Evolutionary conservation across 768 basidiomycete species (phyloP).

Genomic region (Leccinum olivaceopallidum): DNA sequence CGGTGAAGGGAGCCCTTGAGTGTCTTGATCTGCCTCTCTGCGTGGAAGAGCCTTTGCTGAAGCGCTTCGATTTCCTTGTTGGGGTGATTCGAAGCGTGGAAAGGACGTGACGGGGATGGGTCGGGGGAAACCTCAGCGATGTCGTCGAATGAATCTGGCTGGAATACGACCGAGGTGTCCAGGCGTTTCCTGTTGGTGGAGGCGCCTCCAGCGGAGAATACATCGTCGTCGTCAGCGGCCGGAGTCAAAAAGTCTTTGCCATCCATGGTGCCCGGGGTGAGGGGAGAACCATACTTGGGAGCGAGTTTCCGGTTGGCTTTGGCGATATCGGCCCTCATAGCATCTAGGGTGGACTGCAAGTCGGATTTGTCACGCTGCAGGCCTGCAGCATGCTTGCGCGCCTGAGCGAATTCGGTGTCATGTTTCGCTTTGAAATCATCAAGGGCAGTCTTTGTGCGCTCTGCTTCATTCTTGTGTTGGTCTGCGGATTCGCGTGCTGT

Average conservation of each 20-base stretch:
- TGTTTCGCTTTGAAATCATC: too few species aligned
- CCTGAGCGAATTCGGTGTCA: too few species aligned
- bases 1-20: conserved; percentile 76
- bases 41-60: conserved; percentile 80
- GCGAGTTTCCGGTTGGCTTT: conserved; percentile 59
- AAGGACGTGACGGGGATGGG: conserved; percentile 57
- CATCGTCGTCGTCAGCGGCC: conserved; percentile 58
- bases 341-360: too few species aligned
- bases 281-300: conserved; percentile 68
- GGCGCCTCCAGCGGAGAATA: conserved; percentile 63
- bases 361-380: too few species aligned
- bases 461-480: too few species aligned
- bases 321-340: conserved; percentile 51
- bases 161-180: conserved; percentile 50
- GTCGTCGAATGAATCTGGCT: conserved; percentile 48
- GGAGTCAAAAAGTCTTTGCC: conserved; percentile 57
- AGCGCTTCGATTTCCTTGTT: conserved; percentile 80
- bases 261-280: conserved; percentile 61
- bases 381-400: too few species aligned
- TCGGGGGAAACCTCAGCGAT: conserved; percentile 58
- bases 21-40: conserved; percentile 82
- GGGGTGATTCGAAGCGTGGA: conserved; percentile 73
- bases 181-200: conserved; percentile 62
- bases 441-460: too few species aligned
- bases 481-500: too few species aligned